Evolutionary conservation across 352 stramenopile genomes (phyloP), one percentile per base, ranked within the genome.

Genomic region (Thalassiosira livingstoniorum): DNA sequence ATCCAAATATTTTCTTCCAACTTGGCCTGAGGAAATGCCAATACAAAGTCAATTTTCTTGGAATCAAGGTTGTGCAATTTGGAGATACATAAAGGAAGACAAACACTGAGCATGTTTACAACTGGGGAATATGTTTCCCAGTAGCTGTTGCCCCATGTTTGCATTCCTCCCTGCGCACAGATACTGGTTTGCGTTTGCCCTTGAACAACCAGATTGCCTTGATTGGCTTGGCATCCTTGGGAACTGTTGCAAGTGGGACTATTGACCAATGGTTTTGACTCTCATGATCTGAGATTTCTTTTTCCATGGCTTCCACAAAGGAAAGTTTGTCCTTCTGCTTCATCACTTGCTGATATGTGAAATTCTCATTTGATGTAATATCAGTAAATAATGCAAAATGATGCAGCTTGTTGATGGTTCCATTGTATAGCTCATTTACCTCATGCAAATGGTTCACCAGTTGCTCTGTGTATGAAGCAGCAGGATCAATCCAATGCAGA

Each of bases 131-230:
- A 47, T n/a, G n/a, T n/a, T n/a, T n/a, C n/a, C n/a, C n/a, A n/a
- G n/a, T n/a, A n/a, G n/a, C n/a, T n/a, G n/a, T n/a, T n/a, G n/a
- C n/a, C n/a, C n/a, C n/a, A n/a, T n/a, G n/a, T n/a, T n/a, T n/a
- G n/a, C n/a, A n/a, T n/a, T n/a, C n/a, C n/a, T n/a, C n/a, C n/a
- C n/a, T n/a, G n/a, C n/a, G n/a, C n/a, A n/a, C n/a, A n/a, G n/a
- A n/a, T n/a, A n/a, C 45, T n/a, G 42, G 64, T 25, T 42, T 60
- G 7, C 64, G 10, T 51, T 73, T 73, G 2, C 47, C 31, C 51
- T 73, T 73, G 32, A 73, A 73, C 23, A 32, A 73, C 64, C 64
- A 73, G 5, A 73, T 73, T 32, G 64, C 42, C 53, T 31, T 61
- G 39, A 71, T 71, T n/a, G 43, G 43, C 31, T 71, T 71, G 5